Evolutionary conservation across 164 flowering plant genomes (phyloP).

Genomic region (Nymphaea thermarum): DNA sequence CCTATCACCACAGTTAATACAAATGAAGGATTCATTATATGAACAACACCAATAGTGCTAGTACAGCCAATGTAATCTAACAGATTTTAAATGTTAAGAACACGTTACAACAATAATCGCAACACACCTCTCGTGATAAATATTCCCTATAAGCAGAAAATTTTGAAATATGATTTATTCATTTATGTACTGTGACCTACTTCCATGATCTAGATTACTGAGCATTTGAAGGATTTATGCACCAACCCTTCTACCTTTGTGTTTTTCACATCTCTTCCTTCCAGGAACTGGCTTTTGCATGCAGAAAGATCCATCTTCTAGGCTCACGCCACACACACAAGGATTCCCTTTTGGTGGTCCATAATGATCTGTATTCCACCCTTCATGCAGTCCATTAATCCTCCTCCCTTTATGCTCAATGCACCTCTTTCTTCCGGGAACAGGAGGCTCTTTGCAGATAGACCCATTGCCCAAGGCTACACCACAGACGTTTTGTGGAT

Average conservation of each 20-base stretch:
- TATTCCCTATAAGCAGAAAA: no score
- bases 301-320: constrained; percentile 19
- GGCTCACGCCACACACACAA: constrained; percentile 10
- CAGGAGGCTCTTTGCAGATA: constrained; percentile 31
- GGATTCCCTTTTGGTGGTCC: not conserved
- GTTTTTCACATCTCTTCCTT: constrained; percentile 14
- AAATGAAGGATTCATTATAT: no score
- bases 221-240: not conserved
- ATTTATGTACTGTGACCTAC: no score
- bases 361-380: not conserved
- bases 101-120: no score
- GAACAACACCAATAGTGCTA: no score
- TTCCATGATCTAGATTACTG: no score
- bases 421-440: constrained; percentile 49
- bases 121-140: no score
- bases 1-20: no score
- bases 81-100: no score
- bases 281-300: constrained; percentile 14
- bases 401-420: constrained; percentile 33
- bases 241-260: constrained; percentile 10
- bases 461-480: constrained; percentile 16
- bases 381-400: constrained; percentile 5
- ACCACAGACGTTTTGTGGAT: constrained; percentile 2
- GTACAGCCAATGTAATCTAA: no score
- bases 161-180: no score